Conservation (phyloP, 495 filamentous ascomycete genomes). For the Apodospora peruviana region DNA sequence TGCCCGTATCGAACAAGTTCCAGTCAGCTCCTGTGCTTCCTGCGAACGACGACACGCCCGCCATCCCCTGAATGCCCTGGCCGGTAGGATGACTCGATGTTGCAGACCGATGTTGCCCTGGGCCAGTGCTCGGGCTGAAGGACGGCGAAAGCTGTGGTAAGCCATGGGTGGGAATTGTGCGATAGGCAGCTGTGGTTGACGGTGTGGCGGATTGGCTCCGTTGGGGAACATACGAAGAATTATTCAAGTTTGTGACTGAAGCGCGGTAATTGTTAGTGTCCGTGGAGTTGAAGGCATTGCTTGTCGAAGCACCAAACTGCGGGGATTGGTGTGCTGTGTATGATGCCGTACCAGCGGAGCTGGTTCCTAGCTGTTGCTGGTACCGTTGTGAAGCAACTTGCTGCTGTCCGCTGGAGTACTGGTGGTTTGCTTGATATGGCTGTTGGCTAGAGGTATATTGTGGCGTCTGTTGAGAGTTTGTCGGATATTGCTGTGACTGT, state of each 20-base stretch:
- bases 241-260: slow-evolving; percentile 19
- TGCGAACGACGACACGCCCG: slow-evolving; percentile 16
- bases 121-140: slow-evolving; percentile 17
- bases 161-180: slow-evolving; percentile 24
- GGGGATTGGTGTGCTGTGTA: slow-evolving; percentile 38
- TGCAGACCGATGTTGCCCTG: slow-evolving; percentile 17
- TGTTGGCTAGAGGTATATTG: slow-evolving; percentile 18
- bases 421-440: slow-evolving; percentile 12
- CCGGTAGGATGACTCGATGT: slow-evolving; percentile 16
- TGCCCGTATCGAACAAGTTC: slow-evolving; percentile 31
- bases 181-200: slow-evolving; percentile 27
- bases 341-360: slow-evolving; percentile 26
- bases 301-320: slow-evolving; percentile 36
- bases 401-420: slow-evolving; percentile 27
- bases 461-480: slow-evolving; percentile 12
- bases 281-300: slow-evolving; percentile 27
- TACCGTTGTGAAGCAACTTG: slow-evolving; percentile 29
- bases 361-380: slow-evolving; percentile 35
- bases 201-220: slow-evolving; percentile 33
- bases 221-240: slow-evolving; percentile 29
- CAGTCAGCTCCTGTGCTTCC: slow-evolving; percentile 24
- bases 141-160: slow-evolving; percentile 33
- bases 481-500: slow-evolving; percentile 17
- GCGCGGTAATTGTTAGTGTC: slow-evolving; percentile 35
- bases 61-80: slow-evolving; percentile 20